Evolutionary conservation across 768 basidiomycete species (phyloP).

Genomic region (Mycena crocata): DNA sequence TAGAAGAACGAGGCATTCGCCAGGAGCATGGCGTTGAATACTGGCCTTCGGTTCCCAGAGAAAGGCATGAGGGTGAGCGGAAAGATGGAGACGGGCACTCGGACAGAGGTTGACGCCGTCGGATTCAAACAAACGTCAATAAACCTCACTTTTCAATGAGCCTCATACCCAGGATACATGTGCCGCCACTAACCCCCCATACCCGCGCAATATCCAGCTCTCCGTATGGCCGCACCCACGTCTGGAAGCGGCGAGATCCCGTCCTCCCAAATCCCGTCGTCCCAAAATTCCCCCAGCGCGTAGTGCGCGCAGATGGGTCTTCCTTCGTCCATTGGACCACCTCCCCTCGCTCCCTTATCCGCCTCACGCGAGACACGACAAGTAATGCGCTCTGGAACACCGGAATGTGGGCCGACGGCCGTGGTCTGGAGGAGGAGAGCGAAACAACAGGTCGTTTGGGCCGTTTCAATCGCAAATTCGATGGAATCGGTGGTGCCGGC

Average conservation of each 20-base stretch:
- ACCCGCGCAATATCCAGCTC: slow-evolving; percentile 70
- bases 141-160: background rate
- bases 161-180: background rate
- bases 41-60: slow-evolving; percentile 28
- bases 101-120: background rate
- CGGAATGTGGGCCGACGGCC: slow-evolving; percentile 61
- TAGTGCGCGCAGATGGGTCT: slow-evolving; percentile 89
- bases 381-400: slow-evolving; percentile 92
- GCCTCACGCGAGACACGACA: slow-evolving; percentile 87
- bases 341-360: slow-evolving; percentile 81
- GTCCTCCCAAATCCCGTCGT: slow-evolving; percentile 85
- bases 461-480: slow-evolving; percentile 83
- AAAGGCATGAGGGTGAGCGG: no score
- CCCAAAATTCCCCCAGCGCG: slow-evolving; percentile 87
- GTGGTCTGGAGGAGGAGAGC: slow-evolving; percentile 73
- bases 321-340: slow-evolving; percentile 91
- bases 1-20: slow-evolving; percentile 35
- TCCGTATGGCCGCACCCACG: slow-evolving; percentile 87
- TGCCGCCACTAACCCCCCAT: slow-evolving; percentile 29
- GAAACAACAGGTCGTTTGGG: slow-evolving; percentile 83
- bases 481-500: slow-evolving; percentile 52
- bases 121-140: background rate
- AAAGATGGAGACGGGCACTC: no score
- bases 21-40: slow-evolving; percentile 32
- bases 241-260: slow-evolving; percentile 77